Evolutionary conservation across 2,329 filamentous ascomycete species (phyloP).

Genomic region (Rugonectria rugulosa): DNA sequence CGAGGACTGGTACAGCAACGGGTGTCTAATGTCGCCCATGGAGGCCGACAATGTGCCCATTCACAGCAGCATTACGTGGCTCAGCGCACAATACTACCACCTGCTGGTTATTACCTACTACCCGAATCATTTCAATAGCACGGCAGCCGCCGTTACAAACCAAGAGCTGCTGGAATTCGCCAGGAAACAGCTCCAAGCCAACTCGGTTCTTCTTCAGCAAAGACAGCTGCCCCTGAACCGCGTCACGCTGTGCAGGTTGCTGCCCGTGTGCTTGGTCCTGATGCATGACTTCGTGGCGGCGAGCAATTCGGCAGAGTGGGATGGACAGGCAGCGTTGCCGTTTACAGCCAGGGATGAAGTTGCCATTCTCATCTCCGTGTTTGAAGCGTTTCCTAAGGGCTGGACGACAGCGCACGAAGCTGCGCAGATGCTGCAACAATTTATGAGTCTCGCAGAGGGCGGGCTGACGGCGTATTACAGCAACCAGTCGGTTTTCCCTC

Average conservation of each 20-base stretch:
- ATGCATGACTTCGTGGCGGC: conserved; percentile 41
- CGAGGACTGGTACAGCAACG: conserved; percentile 56
- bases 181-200: conserved; percentile 53
- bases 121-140: conserved; percentile 50
- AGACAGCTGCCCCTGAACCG: conserved; percentile 53
- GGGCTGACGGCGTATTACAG: conserved; percentile 28
- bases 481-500: conserved; percentile 24
- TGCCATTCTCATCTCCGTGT: conserved; percentile 42
- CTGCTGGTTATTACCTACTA: conserved; percentile 54
- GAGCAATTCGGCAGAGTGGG: conserved; percentile 23
- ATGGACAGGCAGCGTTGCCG: conserved; percentile 26
- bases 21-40: conserved; percentile 52
- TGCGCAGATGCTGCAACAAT: conserved; percentile 44
- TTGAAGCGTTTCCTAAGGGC: conserved; percentile 48
- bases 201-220: conserved; percentile 50
- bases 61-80: conserved; percentile 54
- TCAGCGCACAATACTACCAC: conserved; percentile 53
- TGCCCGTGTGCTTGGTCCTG: conserved; percentile 49
- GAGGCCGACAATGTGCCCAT: conserved; percentile 54
- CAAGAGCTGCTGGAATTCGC: conserved; percentile 48
- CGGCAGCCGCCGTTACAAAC: conserved; percentile 39
- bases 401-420: conserved; percentile 47
- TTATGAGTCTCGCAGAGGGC: conserved; percentile 32
- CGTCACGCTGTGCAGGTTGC: conserved; percentile 49
- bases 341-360: conserved; percentile 47